Conservation (phyloP, 345 rosid genomes). For the Trapa incisa region DNA sequence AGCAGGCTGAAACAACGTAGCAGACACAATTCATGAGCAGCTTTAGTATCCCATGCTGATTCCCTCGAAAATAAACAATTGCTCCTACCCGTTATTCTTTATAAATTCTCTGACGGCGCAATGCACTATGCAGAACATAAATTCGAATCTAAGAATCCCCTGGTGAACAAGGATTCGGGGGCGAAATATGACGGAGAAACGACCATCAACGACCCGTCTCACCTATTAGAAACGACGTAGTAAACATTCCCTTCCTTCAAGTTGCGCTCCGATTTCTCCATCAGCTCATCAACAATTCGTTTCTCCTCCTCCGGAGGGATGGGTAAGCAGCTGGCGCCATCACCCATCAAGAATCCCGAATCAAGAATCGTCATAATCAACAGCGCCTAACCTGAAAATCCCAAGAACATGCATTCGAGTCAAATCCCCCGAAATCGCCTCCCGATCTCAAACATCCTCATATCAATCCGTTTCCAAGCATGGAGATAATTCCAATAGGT, state of each 20-base stretch:
- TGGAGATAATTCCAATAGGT: not conserved
- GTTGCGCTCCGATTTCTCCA: conserved; percentile 36
- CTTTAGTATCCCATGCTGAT: not conserved
- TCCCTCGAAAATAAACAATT: not conserved
- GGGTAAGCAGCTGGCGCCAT: conserved; percentile 47
- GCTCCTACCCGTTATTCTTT: not conserved
- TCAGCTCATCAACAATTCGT: conserved; percentile 45
- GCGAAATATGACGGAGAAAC: not conserved
- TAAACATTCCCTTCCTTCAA: conserved; percentile 66
- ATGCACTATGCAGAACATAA: not conserved
- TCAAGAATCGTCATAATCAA: conserved; percentile 42
- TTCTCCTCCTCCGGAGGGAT: conserved; percentile 53
- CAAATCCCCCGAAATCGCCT: not conserved
- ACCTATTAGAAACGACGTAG: conserved; percentile 70
- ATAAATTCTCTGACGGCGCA: not conserved
- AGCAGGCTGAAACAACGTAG: not conserved
- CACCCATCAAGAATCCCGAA: conserved; percentile 42
- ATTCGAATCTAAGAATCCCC: not conserved
- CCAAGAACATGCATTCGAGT: not conserved
- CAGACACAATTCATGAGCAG: not conserved
- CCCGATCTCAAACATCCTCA: not conserved
- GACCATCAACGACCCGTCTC: not conserved
- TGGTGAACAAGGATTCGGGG: not conserved
- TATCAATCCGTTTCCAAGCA: not conserved
- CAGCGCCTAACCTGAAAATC: conserved; percentile 10